Percentiles rank a stretch among this genome's conserved stretches.
Evolutionary conservation across 768 basidiomycete species (phyloP).

Genomic region (Gloeopeniophorella convolvens): DNA sequence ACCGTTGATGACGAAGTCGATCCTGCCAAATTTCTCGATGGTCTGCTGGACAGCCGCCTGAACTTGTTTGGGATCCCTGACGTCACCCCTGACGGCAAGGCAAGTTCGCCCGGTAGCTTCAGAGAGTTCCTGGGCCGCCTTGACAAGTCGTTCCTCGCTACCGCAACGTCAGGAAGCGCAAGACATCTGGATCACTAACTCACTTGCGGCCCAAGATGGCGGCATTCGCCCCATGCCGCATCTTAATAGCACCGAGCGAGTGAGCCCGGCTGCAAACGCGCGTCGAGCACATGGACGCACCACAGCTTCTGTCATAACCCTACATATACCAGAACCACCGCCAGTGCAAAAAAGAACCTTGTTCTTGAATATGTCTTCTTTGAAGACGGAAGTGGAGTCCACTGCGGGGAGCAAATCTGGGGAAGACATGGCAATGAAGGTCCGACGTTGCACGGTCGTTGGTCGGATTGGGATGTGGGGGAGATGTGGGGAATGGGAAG

Average conservation of each 20-base stretch:
- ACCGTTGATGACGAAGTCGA: constrained; percentile 97
- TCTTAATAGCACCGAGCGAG: constrained; percentile 35
- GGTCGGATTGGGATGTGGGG: too few relatives aligned
- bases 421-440: constrained; percentile 33
- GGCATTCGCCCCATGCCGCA: constrained; percentile 77
- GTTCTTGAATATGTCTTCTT: constrained; percentile 75
- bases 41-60: constrained; percentile 69
- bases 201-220: constrained; percentile 85
- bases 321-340: constrained; percentile 90
- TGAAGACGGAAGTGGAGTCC: constrained; percentile 62
- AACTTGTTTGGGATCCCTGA: constrained; percentile 68
- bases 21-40: constrained; percentile 70
- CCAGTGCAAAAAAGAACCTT: constrained; percentile 91
- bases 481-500: too few relatives aligned
- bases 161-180: constrained; percentile 2
- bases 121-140: constrained; percentile 66
- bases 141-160: constrained; percentile 65
- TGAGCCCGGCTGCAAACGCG: not conserved
- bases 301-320: constrained; percentile 76
- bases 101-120: constrained; percentile 64
- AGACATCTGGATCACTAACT: constrained; percentile 25
- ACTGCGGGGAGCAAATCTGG: constrained; percentile 39
- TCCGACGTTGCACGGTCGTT: too few relatives aligned
- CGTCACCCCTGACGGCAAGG: constrained; percentile 72
- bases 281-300: constrained; percentile 37